Conservation (phyloP, 352 stramenopile genomes). For the Thalassiosira mediterranea region DNA sequence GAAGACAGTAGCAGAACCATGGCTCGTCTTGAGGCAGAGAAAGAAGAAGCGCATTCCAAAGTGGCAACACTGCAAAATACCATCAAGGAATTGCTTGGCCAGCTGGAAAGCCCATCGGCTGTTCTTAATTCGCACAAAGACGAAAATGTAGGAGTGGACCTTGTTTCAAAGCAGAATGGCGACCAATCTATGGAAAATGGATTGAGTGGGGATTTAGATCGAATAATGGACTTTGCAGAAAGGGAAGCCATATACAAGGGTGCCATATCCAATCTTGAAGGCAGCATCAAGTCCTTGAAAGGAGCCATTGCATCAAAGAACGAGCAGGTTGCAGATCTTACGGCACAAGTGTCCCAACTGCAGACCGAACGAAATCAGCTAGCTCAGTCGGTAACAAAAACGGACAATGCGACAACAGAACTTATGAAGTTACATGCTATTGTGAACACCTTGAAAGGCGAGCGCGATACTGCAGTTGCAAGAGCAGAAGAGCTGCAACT, state of each 20-base stretch:
- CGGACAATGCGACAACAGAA: no score
- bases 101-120: background rate
- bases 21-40: constrained; percentile 14
- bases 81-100: background rate
- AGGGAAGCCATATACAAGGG: constrained; percentile 1
- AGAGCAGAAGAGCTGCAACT: background rate
- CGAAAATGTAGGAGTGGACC: background rate
- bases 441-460: no score
- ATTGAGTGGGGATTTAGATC: no score
- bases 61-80: constrained; percentile 14
- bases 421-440: no score
- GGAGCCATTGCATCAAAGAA: background rate
- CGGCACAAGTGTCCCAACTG: constrained; percentile 7
- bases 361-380: background rate
- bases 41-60: no score
- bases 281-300: background rate
- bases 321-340: background rate
- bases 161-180: no score
- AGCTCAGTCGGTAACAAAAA: no score
- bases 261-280: background rate
- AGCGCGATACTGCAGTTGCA: background rate
- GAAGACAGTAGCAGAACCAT: background rate
- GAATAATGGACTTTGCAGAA: background rate
- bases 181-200: no score
- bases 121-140: background rate